These are phyloP conservation scores for Umbelopsis ramanniana DNA, from an alignment of 192 early-diverging fungal genomes.

Conservation along the genomic window DNA sequence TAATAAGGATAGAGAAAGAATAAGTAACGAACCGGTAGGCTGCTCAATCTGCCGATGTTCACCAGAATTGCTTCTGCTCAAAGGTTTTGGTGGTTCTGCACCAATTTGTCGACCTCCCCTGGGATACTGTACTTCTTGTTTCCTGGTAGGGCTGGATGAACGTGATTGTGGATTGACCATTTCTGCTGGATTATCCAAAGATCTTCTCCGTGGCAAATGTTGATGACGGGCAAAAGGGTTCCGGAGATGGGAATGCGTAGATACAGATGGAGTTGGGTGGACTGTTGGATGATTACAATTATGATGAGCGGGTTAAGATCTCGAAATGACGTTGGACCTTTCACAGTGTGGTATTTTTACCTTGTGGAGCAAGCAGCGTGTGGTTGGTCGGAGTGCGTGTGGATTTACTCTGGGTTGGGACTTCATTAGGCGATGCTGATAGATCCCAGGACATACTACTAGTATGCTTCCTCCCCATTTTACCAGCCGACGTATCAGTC, in stretches of 20 bases:
- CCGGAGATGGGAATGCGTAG: slow-evolving; percentile 6
- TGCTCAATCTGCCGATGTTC: not conserved
- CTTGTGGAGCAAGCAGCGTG: slow-evolving; percentile 14
- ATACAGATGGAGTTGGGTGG: not conserved
- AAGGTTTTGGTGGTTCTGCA: slow-evolving; percentile 1
- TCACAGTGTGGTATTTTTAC: not conserved
- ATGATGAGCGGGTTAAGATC: not conserved
- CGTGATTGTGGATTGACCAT: slow-evolving; percentile 20
- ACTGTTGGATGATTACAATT: not conserved
- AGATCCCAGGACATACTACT: slow-evolving; percentile 20
- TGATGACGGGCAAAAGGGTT: slow-evolving; percentile 17
- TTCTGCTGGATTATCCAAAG: slow-evolving; percentile 17
- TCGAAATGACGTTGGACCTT: not conserved
- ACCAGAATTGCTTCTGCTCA: slow-evolving; percentile 10
- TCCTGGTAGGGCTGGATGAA: slow-evolving; percentile 13
- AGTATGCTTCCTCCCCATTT: slow-evolving; percentile 15
- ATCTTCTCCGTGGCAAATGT: slow-evolving; percentile 15
- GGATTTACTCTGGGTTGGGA: slow-evolving; percentile 8
- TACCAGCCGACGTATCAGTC: slow-evolving; percentile 4
- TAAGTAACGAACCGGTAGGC: not conserved
- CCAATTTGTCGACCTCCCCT: slow-evolving; percentile 18
- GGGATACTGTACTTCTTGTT: slow-evolving; percentile 15
- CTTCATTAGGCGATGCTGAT: slow-evolving; percentile 17
- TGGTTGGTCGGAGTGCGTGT: slow-evolving; percentile 14
- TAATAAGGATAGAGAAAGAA: not conserved